phyloP scores from a whole-genome alignment of 768 basidiomycete species.

The Grammothele lineata region DNA sequence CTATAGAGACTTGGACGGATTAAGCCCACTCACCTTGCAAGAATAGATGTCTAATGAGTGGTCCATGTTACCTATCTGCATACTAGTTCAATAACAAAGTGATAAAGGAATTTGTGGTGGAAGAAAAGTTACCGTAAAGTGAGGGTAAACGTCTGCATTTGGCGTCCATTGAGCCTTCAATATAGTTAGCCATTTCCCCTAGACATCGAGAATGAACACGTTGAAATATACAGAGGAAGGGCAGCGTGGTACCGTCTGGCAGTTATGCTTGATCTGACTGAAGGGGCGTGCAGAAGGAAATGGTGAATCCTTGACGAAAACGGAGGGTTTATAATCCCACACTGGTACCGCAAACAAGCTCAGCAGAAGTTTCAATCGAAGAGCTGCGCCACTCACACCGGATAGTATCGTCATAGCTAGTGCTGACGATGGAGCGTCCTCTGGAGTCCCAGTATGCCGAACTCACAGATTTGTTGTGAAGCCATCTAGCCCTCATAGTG shows the following conservation, averaged over 20 bases:
- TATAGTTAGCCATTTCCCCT: conserved; percentile 83
- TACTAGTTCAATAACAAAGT: not conserved
- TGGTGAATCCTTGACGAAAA: conserved; percentile 39
- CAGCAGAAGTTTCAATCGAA: not conserved
- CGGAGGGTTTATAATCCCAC: conserved; percentile 64
- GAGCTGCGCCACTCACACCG: conserved; percentile 46
- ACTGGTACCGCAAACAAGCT: conserved; percentile 37
- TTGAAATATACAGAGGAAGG: not conserved
- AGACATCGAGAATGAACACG: not conserved
- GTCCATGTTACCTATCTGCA: conserved; percentile 73
- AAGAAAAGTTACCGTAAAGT: conserved; percentile 61
- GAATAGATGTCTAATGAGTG: conserved; percentile 74
- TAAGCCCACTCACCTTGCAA: conserved; percentile 50
- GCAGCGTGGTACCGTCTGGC: conserved; percentile 67
- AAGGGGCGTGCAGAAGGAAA: conserved; percentile 67
- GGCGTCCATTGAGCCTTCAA: conserved; percentile 74
- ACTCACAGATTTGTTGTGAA: conserved; percentile 73
- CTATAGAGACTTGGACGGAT: too few relatives aligned
- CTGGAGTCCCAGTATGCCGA: conserved; percentile 85
- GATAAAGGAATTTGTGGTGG: not conserved
- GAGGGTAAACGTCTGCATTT: conserved; percentile 77
- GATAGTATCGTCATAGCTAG: conserved; percentile 77
- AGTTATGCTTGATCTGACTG: conserved; percentile 61
- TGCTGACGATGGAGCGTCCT: conserved; percentile 76
- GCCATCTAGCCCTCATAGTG: conserved; percentile 57